Percentiles rank a stretch among this genome's conserved stretches.
Evolutionary conservation across 73 alveolate species (phyloP).

Genomic region (Urostyla sp.): DNA sequence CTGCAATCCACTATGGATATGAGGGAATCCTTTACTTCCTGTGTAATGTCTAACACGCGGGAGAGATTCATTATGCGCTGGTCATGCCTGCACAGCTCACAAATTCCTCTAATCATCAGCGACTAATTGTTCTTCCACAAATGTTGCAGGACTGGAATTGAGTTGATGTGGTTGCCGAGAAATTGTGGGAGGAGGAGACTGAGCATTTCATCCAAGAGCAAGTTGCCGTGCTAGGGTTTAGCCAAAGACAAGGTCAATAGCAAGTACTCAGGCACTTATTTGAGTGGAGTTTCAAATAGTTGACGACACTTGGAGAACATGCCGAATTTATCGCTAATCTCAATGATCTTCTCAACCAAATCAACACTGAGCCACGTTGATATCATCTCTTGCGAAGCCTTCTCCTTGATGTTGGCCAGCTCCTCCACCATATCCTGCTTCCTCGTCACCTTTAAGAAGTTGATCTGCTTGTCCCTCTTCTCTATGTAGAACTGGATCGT

Average conservation of each 20-base stretch:
- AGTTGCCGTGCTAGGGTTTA: conserved; percentile 47
- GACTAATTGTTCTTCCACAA: conserved; percentile 88
- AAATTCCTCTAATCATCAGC: conserved; percentile 83
- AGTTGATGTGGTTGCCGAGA: conserved; percentile 85
- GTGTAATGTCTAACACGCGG: conserved; percentile 90
- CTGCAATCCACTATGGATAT: conserved; percentile 87
- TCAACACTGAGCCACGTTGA: conserved; percentile 82
- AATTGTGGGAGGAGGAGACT: conserved; percentile 69
- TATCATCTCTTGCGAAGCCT: conserved; percentile 19
- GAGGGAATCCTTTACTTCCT: conserved; percentile 90
- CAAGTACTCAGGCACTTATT: conserved; percentile 84
- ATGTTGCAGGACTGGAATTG: conserved; percentile 82
- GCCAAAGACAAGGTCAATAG: conserved; percentile 73
- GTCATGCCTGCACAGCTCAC: conserved; percentile 85
- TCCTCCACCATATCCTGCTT: conserved; percentile 44
- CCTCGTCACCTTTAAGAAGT: conserved; percentile 48
- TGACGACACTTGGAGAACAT: conserved; percentile 77
- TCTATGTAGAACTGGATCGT: conserved; percentile 47
- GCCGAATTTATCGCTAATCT: conserved; percentile 76
- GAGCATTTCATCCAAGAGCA: conserved; percentile 63
- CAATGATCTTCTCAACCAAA: conserved; percentile 81
- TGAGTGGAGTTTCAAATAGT: conserved; percentile 83
- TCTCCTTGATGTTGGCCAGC: conserved; percentile 25
- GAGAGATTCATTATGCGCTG: conserved; percentile 83
- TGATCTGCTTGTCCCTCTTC: conserved; percentile 51